phyloP scores from a whole-genome alignment of 441 rosid genomes.

The Euphorbia schlechtendalii region DNA sequence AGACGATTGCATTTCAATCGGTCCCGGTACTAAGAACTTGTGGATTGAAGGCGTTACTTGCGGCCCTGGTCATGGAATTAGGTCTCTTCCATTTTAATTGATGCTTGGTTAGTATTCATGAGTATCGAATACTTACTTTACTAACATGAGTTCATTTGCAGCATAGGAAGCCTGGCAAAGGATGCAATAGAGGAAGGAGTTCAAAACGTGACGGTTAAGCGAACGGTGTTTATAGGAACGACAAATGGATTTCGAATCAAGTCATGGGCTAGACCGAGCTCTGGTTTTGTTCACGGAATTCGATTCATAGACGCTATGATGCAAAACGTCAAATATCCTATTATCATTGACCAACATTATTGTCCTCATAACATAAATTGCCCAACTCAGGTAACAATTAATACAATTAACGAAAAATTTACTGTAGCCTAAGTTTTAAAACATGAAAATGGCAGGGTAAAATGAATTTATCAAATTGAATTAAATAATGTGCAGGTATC shows the following conservation, averaged over 20 bases:
- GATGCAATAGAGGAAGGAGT: background rate
- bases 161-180: constrained; percentile 6
- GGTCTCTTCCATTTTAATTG: too few relatives aligned
- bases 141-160: background rate
- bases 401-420: too few relatives aligned
- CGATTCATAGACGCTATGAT: background rate
- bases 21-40: constrained; percentile 3
- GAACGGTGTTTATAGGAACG: background rate
- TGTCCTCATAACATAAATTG: background rate
- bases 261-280: constrained; percentile 10
- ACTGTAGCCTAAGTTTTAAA: too few relatives aligned
- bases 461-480: background rate
- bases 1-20: constrained; percentile 11
- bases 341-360: background rate
- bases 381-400: background rate
- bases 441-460: too few relatives aligned
- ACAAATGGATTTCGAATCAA: constrained; percentile 9
- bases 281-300: background rate
- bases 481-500: background rate
- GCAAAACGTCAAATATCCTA: background rate
- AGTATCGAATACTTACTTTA: background rate
- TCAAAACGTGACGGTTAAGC: constrained; percentile 1
- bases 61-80: constrained; percentile 15
- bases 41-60: constrained; percentile 3
- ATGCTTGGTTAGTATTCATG: too few relatives aligned